Base-by-base conservation (phyloP, 805 yeast genomes). In the Starmerella tilneyi region DNA sequence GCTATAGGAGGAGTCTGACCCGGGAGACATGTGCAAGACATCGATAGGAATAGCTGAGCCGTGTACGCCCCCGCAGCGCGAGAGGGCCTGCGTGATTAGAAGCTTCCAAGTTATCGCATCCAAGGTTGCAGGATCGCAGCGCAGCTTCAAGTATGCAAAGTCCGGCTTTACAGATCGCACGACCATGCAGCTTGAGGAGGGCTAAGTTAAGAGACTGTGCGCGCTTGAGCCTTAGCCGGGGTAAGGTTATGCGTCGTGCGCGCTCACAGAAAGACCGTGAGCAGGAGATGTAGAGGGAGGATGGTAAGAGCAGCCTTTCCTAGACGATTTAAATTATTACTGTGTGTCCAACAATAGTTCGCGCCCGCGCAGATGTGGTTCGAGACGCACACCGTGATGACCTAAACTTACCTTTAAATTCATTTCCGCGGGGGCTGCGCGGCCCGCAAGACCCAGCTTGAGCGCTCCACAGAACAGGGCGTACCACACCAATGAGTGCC, bases 91-190 rank as follows among this genome's bases (percentile, higher is more conserved):
- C 15, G 44, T 31, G 11, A 60, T 46, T 17, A 55, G 32, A 24
- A 61, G 45, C 39, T 52, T 49, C 66, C 66, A 63, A 3, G 63
- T 54, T 21, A 63, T 43, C 21, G 51, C 31, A 40, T 63, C 66
- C 15, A 55, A 29, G 1, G 41, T 41, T 6, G 34, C 37, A 4
- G 56, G 54, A 5, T 41, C 49, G 13, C 52, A 42, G 22, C 44
- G 31, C 26, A 61, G 44, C 49, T 56, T 56, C 40, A 63, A 36
- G 42, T 62, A 63, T 12, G 58, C 60, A 55, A 57, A 59, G 41
- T 63, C 64, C 2, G 64, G 59, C 47, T 41, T 46, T 12, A 58
- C 50, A 5, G 48, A 50, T 24, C 34, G 43, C 46, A 45, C 15
- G 42, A 27, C 46, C 44, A 48, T 48, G n/a, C 40, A 36, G 12